Percentiles rank a stretch among this genome's conserved stretches.
These are phyloP conservation scores for Blastomyces emzantsi DNA, from an alignment of 2,329 filamentous ascomycete species.

Conservation along the genomic window DNA sequence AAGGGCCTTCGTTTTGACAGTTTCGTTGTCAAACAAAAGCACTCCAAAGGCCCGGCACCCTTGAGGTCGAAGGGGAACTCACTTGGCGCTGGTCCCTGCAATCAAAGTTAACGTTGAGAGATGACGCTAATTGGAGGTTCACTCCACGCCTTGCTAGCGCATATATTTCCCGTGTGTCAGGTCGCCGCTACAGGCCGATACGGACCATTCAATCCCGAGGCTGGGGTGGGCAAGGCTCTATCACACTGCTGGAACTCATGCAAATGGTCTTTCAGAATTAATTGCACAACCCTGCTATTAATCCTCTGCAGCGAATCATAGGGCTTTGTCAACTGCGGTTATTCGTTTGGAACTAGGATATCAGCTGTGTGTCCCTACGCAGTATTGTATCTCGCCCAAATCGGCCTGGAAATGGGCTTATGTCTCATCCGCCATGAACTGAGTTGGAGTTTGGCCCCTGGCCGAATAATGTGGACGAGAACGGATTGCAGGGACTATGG, in stretches of 20 bases:
- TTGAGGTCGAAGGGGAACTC: background rate
- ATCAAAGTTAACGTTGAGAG: background rate
- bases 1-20: too few species aligned
- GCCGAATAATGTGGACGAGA: background rate
- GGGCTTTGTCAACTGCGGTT: background rate
- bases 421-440: background rate
- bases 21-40: too few species aligned
- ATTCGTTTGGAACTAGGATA: too few species aligned
- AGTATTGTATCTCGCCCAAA: background rate
- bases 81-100: background rate
- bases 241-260: background rate
- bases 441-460: background rate
- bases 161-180: constrained; percentile 4
- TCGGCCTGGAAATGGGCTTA: background rate
- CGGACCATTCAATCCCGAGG: background rate
- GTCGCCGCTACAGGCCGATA: background rate
- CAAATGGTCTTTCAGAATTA: background rate
- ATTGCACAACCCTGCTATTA: background rate
- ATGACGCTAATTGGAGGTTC: background rate
- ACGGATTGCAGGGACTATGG: background rate
- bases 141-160: background rate
- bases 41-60: too few species aligned
- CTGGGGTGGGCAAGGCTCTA: background rate
- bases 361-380: background rate
- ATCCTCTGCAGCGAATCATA: background rate